Conservation (phyloP, 2,329 filamentous ascomycete species). For the Colletotrichum limetticola region DNA sequence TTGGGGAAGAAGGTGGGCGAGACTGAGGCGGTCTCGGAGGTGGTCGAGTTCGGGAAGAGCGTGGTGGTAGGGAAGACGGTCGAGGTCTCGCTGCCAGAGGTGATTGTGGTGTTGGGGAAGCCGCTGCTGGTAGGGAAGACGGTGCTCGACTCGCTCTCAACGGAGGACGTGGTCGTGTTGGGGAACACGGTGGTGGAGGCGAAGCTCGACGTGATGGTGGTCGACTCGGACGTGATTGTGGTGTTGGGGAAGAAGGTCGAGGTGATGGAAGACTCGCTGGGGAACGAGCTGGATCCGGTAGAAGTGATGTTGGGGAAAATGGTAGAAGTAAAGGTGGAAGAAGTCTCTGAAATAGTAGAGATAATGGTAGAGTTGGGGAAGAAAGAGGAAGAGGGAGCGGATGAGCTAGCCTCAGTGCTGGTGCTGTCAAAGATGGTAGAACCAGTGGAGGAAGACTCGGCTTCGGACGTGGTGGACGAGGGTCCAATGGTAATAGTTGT, state of each 20-base stretch:
- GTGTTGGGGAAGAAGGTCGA: slow-evolving; percentile 5
- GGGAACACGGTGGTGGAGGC: neutral
- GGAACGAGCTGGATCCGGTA: neutral
- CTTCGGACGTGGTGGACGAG: neutral
- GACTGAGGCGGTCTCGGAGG: neutral
- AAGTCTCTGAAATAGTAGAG: neutral
- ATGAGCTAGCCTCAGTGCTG: neutral
- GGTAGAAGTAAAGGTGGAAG: neutral
- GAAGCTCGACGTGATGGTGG: neutral
- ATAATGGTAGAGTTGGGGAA: slow-evolving; percentile 10
- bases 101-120: slow-evolving; percentile 17
- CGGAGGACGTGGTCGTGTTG: neutral
- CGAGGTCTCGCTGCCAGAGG: neutral
- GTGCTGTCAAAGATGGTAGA: slow-evolving; percentile 7
- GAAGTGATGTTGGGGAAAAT: slow-evolving; percentile 13
- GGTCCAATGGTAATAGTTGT: neutral
- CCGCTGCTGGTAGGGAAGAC: neutral
- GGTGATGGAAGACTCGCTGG: neutral
- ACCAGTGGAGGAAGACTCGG: neutral
- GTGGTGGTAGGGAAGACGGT: neutral
- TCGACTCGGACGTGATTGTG: neutral
- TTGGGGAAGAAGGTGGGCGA: slow-evolving; percentile 17
- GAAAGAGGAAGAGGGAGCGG: neutral
- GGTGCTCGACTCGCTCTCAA: neutral
- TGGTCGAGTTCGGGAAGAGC: slow-evolving; percentile 9